A percentile compares a stretch with the other conserved stretches of the same genome.
These are phyloP conservation scores for Sclerotinia subarctica DNA, from an alignment of 2,329 filamentous ascomycete species.

Conservation along the genomic window DNA sequence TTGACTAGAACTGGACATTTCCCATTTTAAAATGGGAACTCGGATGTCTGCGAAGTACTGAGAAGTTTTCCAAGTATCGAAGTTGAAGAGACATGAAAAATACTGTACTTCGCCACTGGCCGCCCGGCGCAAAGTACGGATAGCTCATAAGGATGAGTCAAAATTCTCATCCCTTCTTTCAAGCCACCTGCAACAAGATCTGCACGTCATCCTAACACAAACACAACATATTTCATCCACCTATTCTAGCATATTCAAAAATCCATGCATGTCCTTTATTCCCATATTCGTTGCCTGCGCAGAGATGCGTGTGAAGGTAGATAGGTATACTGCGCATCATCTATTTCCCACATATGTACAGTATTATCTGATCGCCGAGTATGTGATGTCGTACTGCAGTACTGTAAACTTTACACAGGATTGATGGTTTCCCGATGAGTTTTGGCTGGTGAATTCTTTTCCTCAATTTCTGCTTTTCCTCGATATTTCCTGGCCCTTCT, in stretches of 20 bases:
- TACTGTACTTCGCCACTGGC: neutral
- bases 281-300: constrained; percentile 13
- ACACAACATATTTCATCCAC: constrained; percentile 2
- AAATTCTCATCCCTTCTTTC: neutral
- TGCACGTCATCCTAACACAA: constrained; percentile 16
- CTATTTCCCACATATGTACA: neutral
- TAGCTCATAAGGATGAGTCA: neutral
- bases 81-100: neutral
- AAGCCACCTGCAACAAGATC: constrained; percentile 9
- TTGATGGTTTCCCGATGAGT: neutral
- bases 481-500: constrained; percentile 49
- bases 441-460: neutral
- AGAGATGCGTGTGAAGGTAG: neutral
- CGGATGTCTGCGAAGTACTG: neutral
- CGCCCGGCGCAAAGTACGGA: neutral
- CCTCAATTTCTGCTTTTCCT: constrained; percentile 14
- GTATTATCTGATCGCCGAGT: constrained; percentile 12
- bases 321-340: constrained; percentile 6
- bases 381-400: neutral
- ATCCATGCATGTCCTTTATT: constrained; percentile 12
- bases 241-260: neutral
- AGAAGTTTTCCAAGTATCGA: neutral
- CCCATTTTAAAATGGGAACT: neutral
- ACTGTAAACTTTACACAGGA: neutral
- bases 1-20: neutral